Evolutionary conservation across 257 asterid genomes (phyloP).

Genomic region (Catharanthus roseus): DNA sequence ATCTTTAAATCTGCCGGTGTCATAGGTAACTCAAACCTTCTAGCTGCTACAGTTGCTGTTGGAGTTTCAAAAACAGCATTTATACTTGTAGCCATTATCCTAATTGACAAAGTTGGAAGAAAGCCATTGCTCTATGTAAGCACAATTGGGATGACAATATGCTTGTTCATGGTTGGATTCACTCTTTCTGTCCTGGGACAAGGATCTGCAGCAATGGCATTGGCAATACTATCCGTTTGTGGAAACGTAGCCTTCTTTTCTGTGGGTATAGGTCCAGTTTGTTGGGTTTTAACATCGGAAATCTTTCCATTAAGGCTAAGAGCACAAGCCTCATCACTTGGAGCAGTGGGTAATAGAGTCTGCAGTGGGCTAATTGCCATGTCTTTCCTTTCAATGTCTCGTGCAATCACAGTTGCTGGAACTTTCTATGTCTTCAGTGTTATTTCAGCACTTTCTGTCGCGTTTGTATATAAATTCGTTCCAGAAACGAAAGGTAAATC

Average conservation of each 20-base stretch:
- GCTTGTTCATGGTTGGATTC: constrained; percentile 49
- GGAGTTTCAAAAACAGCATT: constrained; percentile 73
- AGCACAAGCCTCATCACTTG: constrained; percentile 88
- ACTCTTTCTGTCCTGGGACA: constrained; percentile 42
- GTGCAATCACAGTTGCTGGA: constrained; percentile 60
- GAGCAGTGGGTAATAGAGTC: constrained; percentile 86
- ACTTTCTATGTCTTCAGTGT: constrained; percentile 58
- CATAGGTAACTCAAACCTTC: constrained; percentile 50
- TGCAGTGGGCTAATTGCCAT: constrained; percentile 87
- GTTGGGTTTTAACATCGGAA: constrained; percentile 91
- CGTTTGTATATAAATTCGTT: constrained; percentile 50
- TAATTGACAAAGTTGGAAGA: constrained; percentile 72
- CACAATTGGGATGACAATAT: constrained; percentile 82
- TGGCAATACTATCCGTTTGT: constrained; percentile 57
- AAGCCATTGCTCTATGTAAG: constrained; percentile 86
- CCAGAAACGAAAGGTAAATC: constrained; percentile 96
- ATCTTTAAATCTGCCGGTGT: constrained; percentile 76
- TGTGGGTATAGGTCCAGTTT: constrained; percentile 79
- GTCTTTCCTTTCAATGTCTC: constrained; percentile 82
- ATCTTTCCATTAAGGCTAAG: constrained; percentile 76
- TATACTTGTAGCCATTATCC: constrained; percentile 61
- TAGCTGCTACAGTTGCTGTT: constrained; percentile 88
- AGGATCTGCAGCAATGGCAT: constrained; percentile 38
- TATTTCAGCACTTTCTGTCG: constrained; percentile 52
- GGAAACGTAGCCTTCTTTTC: constrained; percentile 91